Percentiles rank a stretch among this genome's conserved stretches.
Conservation (phyloP, 2,329 filamentous ascomycete species). For the Fusarium bulbicola region DNA sequence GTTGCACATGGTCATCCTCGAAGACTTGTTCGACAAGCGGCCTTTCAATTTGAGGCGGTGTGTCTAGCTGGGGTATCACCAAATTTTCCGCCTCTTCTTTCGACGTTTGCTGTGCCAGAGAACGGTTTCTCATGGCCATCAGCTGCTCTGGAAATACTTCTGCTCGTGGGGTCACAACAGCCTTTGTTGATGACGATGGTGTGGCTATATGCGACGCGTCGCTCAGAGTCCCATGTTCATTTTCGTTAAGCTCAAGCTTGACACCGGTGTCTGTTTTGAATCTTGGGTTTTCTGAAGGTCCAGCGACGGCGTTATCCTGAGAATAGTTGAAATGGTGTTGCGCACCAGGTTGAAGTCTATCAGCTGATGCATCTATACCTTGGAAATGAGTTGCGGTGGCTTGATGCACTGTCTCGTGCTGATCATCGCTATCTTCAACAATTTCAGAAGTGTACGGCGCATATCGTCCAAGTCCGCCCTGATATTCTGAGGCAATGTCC, state of each 20-base stretch:
- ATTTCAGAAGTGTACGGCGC: constrained; percentile 48
- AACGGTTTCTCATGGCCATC: constrained; percentile 15
- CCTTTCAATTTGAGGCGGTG: constrained; percentile 27
- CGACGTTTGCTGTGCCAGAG: constrained; percentile 40
- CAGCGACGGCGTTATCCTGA: neutral
- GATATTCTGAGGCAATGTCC: constrained; percentile 89
- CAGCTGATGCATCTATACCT: neutral
- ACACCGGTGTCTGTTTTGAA: neutral
- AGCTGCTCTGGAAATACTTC: constrained; percentile 22
- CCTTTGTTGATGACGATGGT: constrained; percentile 35
- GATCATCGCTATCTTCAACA: neutral
- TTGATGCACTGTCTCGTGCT: neutral
- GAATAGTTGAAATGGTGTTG: neutral
- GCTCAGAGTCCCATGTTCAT: constrained; percentile 14
- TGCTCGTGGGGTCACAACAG: constrained; percentile 21
- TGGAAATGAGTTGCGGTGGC: neutral
- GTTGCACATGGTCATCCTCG: constrained; percentile 5
- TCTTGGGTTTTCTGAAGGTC: neutral
- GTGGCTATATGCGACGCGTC: constrained; percentile 39
- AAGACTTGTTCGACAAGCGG: neutral
- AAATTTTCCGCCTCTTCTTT: constrained; percentile 53
- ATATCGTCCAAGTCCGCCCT: constrained; percentile 80
- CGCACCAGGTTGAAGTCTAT: neutral
- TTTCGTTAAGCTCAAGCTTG: constrained; percentile 7
- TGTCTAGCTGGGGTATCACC: constrained; percentile 46